A percentile compares a stretch with the other conserved stretches of the same genome.
Conservation (phyloP, 2,329 filamentous ascomycete species). For the Bertia moriformis region DNA sequence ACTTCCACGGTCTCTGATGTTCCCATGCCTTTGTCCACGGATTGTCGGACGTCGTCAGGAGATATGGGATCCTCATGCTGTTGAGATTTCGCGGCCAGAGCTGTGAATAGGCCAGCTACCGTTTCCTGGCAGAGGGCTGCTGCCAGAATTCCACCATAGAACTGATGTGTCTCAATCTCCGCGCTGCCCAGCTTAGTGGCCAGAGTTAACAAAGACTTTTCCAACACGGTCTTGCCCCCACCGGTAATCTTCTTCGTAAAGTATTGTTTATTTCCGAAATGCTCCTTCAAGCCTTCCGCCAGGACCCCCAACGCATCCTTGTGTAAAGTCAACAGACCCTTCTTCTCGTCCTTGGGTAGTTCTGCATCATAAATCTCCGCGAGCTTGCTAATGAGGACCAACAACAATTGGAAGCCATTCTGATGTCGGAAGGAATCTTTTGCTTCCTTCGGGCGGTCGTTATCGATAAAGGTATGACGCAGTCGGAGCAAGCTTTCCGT, state of each 20-base stretch:
- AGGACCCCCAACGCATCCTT: conserved; percentile 61
- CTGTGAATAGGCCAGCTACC: conserved; percentile 65
- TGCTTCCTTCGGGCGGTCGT: conserved; percentile 26
- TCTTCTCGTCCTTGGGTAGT: conserved; percentile 45
- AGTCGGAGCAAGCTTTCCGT: conserved; percentile 47
- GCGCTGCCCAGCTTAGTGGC: conserved; percentile 22
- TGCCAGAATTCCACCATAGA: conserved; percentile 55
- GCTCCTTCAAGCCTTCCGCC: conserved; percentile 59
- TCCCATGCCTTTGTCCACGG: not conserved
- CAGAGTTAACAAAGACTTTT: conserved; percentile 57
- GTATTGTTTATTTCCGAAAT: conserved; percentile 76
- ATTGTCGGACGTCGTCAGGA: not conserved
- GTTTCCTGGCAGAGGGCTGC: conserved; percentile 70
- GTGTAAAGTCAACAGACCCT: conserved; percentile 52
- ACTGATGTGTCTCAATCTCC: conserved; percentile 50
- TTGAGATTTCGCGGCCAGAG: conserved; percentile 52
- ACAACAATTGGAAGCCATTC: conserved; percentile 61
- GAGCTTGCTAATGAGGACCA: conserved; percentile 55
- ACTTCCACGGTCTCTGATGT: not conserved
- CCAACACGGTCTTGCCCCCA: conserved; percentile 65
- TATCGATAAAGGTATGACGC: conserved; percentile 42
- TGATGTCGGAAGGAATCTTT: conserved; percentile 77
- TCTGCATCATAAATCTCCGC: conserved; percentile 62
- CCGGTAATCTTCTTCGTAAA: conserved; percentile 64
- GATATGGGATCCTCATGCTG: conserved; percentile 13